Evolutionary conservation across 768 basidiomycete genomes (phyloP).

Genomic region (Russula sp.): DNA sequence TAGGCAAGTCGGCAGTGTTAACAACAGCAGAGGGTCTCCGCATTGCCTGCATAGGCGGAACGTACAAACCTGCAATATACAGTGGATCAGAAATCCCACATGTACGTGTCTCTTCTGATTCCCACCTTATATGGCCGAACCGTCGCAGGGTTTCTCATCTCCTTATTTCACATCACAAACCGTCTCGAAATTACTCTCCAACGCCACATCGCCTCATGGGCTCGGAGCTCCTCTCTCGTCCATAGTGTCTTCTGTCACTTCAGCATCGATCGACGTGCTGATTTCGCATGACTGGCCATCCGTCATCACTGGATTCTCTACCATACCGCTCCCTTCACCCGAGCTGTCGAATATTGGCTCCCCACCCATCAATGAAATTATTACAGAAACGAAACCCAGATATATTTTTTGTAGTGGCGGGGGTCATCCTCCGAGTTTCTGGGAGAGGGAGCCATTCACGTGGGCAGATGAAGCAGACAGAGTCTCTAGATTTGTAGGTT

Average conservation of each 20-base stretch:
- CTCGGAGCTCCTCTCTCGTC: conserved; percentile 54
- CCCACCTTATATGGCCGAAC: conserved; percentile 46
- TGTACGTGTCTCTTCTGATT: conserved; percentile 39
- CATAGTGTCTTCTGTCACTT: conserved; percentile 56
- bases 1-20: conserved; percentile 78
- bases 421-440: conserved; percentile 69
- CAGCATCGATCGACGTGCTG: conserved; percentile 72
- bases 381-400: conserved; percentile 65
- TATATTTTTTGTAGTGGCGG: conserved; percentile 79
- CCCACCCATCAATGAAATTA: conserved; percentile 57
- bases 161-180: conserved; percentile 70
- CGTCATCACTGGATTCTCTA: conserved; percentile 55
- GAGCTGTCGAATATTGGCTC: conserved; percentile 43
- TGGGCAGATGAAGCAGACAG: conserved; percentile 73
- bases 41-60: conserved; percentile 82
- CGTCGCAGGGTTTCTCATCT: conserved; percentile 61
- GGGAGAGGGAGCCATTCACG: conserved; percentile 90
- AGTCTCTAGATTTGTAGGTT: conserved; percentile 72
- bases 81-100: conserved; percentile 55
- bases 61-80: conserved; percentile 59
- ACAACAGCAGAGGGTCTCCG: conserved; percentile 75
- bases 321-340: conserved; percentile 40
- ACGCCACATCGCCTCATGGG: conserved; percentile 50
- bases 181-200: conserved; percentile 64
- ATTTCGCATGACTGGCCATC: conserved; percentile 77